Percentiles rank a stretch among this genome's conserved stretches.
phyloP scores from a whole-genome alignment of 805 yeast species.

The Metschnikowia noctiluminum region DNA sequence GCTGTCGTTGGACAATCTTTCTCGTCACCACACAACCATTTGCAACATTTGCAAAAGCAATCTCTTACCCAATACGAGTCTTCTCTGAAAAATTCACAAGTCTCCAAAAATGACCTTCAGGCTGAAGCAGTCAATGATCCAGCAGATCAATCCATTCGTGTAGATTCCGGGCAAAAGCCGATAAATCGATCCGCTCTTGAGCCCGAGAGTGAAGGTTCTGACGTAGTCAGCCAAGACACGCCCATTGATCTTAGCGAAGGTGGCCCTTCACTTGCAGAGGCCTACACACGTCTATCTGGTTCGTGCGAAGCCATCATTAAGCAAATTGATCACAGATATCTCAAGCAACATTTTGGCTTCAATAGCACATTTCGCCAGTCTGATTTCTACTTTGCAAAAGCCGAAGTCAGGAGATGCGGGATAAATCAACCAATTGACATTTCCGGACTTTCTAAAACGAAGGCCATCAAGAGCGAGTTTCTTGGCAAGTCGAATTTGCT shows the following conservation, averaged over 20 bases:
- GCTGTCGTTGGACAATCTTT: neutral
- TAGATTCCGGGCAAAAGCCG: no score
- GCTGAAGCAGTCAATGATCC: no score
- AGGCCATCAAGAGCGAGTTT: conserved; percentile 1
- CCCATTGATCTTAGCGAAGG: neutral
- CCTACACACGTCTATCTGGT: neutral
- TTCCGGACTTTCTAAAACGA: neutral
- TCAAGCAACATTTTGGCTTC: conserved; percentile 15
- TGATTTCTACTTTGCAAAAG: conserved; percentile 3
- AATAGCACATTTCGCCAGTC: conserved; percentile 12
- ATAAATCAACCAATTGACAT: neutral
- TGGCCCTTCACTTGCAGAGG: neutral
- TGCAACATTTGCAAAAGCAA: neutral
- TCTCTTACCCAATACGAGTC: neutral
- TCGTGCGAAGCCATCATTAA: conserved; percentile 1
- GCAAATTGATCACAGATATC: conserved; percentile 11
- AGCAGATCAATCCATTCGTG: no score
- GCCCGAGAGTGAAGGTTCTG: no score
- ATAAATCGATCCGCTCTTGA: no score
- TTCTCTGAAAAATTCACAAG: no score
- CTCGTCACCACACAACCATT: neutral
- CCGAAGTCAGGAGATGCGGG: neutral
- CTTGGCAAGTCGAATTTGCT: conserved; percentile 9
- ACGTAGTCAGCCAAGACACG: neutral
- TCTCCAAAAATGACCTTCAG: no score